Evolutionary conservation across 768 basidiomycete genomes (phyloP), one percentile per base, ranked within the genome.

Genomic region (Russula sp.): DNA sequence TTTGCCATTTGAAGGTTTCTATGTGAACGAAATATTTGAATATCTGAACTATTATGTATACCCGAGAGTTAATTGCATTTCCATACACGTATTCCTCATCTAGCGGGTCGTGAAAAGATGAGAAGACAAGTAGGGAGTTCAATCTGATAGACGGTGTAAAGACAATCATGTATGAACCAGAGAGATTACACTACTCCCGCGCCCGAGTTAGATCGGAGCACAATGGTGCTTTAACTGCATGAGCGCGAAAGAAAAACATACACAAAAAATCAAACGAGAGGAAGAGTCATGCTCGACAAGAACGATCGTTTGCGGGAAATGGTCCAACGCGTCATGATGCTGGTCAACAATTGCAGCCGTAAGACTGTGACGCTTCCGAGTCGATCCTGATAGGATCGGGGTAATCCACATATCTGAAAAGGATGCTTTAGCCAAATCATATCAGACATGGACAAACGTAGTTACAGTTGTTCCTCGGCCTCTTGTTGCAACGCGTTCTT

Each of bases 401-500:
- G 76, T 98, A 99, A 80, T 99, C 96, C 71, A 94, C 90, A 79
- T 94, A 95, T 75, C 95, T 98, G 76, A 46, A 55, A 62, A 20
- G 49, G 36, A 50, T 69, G 57, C 53, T 38, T 70, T 28, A 71
- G 42, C 38, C 50, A 67, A 64, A 69, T 40, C 22, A 46, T 28
- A 59, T 58, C 26, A 72, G 60, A 22, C 48, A 67, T 59, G 49
- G 9, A 67, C 28, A 70, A 7, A 36, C 38, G 20, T 11, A 76
- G 90, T 72, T 69, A 97, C 94, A 97, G 76, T 74, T 96, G 94
- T 67, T 94, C 92, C 74, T 98, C 97, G 55, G 91, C 88, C 75
- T 98, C 97, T 78, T 98, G 96, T 74, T 94, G 92, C 69, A 99
- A 78, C 13, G 97, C 97, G 75, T 97, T 98, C 90, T 96, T 96